These are phyloP conservation scores for Plasmodium vinckei DNA, from an alignment of 169 alveolate genomes.

Conservation along the genomic window DNA sequence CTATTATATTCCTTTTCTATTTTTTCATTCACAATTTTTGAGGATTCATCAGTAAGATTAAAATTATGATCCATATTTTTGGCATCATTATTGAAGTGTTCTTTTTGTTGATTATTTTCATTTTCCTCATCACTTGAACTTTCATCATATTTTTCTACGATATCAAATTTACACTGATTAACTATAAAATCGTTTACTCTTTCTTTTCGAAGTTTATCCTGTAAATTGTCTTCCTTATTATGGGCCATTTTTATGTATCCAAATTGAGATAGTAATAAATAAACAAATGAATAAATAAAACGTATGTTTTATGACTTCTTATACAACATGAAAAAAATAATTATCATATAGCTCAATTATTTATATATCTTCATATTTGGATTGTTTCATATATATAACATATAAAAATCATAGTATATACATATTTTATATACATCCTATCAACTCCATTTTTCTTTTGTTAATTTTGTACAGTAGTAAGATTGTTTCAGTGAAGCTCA, in stretches of 20 bases:
- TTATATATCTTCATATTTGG: no score
- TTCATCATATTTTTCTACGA: conserved; percentile 44
- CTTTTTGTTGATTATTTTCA: neutral
- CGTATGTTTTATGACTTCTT: no score
- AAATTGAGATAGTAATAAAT: no score
- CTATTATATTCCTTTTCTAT: neutral
- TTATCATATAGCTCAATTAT: no score
- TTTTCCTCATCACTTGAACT: conserved; percentile 34
- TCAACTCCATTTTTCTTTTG: no score
- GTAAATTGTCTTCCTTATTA: conserved; percentile 7
- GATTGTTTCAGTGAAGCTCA: neutral
- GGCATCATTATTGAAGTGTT: neutral
- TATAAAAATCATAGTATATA: neutral
- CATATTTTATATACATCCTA: no score
- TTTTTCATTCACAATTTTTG: neutral
- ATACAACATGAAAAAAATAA: no score
- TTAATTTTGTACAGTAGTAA: no score
- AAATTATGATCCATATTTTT: neutral
- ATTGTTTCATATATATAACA: no score
- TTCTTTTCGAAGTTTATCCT: conserved; percentile 68
- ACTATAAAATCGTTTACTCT: conserved; percentile 37
- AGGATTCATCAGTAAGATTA: neutral
- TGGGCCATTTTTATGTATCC: no score
- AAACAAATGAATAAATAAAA: no score
- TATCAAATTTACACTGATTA: conserved; percentile 56